Conservation (phyloP, 148 eudicot species). For the Gaultheria prostrata region DNA sequence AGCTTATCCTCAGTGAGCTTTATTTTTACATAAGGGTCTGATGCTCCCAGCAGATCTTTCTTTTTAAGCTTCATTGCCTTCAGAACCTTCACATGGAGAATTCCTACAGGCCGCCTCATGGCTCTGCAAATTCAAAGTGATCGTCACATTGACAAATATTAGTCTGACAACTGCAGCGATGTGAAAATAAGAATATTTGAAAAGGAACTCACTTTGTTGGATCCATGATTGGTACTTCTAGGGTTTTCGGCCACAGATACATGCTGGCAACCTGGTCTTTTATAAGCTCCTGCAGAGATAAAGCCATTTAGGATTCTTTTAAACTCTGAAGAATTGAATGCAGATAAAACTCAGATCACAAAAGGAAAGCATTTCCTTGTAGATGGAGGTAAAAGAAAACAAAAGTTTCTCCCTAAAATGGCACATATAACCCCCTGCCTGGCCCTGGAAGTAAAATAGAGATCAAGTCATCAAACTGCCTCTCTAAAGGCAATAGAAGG, state of each 20-base stretch:
- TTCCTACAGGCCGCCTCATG: slow-evolving; percentile 74
- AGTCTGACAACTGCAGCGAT: background rate
- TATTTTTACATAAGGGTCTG: slow-evolving; percentile 83
- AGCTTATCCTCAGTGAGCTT: slow-evolving; percentile 78
- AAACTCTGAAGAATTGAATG: background rate
- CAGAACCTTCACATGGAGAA: slow-evolving; percentile 74
- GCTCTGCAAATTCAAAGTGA: slow-evolving; percentile 51
- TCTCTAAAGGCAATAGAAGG: background rate
- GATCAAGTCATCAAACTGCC: background rate
- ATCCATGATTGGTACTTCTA: slow-evolving; percentile 81
- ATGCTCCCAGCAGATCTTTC: slow-evolving; percentile 84
- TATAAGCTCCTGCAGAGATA: slow-evolving; percentile 58
- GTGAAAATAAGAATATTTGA: background rate
- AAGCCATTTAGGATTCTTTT: background rate
- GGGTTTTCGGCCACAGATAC: slow-evolving; percentile 94
- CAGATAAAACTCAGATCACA: background rate
- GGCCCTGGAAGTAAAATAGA: background rate
- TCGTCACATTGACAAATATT: background rate
- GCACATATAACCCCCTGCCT: background rate
- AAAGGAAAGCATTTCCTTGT: background rate
- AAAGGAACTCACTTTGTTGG: slow-evolving; percentile 57
- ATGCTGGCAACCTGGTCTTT: slow-evolving; percentile 87
- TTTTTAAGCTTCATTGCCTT: slow-evolving; percentile 70
- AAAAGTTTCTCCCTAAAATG: background rate
- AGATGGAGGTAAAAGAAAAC: background rate